Percentiles rank a stretch among this genome's conserved stretches.
These are phyloP conservation scores for Halophytophthora polymorphica DNA, from an alignment of 352 stramenopile species.

Conservation along the genomic window DNA sequence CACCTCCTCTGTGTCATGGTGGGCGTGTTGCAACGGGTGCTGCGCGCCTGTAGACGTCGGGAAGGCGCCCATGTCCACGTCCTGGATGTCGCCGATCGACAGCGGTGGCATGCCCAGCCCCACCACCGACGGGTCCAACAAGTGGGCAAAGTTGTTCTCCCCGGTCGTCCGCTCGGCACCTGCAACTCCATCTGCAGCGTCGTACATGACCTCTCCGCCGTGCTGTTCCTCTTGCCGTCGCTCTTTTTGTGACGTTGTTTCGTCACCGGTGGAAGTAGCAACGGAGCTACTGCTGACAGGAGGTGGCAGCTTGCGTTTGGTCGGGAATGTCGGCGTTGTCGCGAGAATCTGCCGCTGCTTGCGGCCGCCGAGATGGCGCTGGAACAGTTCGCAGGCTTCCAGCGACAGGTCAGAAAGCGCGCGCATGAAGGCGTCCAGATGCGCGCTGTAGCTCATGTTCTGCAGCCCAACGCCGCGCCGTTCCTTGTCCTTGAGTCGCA, in stretches of 20 bases:
- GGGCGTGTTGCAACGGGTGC: slow-evolving; percentile 11
- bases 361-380: slow-evolving; percentile 61
- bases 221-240: slow-evolving; percentile 19
- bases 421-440: slow-evolving; percentile 68
- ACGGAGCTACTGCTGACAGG: slow-evolving; percentile 1
- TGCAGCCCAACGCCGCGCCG: slow-evolving; percentile 69
- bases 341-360: slow-evolving; percentile 44
- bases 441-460: slow-evolving; percentile 75
- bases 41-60: slow-evolving; percentile 23
- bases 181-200: slow-evolving; percentile 5
- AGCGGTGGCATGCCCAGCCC: slow-evolving; percentile 39
- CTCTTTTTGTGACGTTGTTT: neutral
- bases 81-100: slow-evolving; percentile 59
- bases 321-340: slow-evolving; percentile 8
- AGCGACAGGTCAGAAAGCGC: slow-evolving; percentile 51
- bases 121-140: slow-evolving; percentile 30
- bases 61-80: slow-evolving; percentile 52
- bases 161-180: slow-evolving; percentile 6
- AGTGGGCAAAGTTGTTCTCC: slow-evolving; percentile 34
- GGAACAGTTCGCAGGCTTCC: slow-evolving; percentile 69
- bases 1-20: neutral
- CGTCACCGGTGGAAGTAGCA: neutral
- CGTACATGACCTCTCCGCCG: slow-evolving; percentile 18
- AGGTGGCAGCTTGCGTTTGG: slow-evolving; percentile 29
- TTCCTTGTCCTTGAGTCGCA: slow-evolving; percentile 75